Base-by-base conservation (phyloP, 768 basidiomycete species). In the Collybiopsis confluens region DNA sequence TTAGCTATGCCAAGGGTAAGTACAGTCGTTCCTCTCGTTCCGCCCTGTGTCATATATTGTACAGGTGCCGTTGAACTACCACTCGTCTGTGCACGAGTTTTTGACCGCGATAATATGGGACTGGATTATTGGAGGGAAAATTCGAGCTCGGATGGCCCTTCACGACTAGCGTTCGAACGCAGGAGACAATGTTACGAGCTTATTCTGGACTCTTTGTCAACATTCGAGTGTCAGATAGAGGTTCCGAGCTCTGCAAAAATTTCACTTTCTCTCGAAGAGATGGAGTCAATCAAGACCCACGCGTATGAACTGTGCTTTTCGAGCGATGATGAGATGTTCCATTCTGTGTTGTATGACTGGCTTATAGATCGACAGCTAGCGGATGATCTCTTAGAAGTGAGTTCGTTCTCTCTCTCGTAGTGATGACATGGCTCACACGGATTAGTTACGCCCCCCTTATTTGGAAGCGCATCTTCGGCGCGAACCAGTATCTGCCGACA, bases 261-360 rank as follows among this genome's bases (percentile, higher is more conserved):
- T 48, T 54, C 67, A n/a, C 57, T 60, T 20, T 57, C 70, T 26
- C 54, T 63, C 48, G 79, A 79, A 33, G 82, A 86, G 45, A 78
- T 81, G 6, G 89, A 92, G 57, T 74, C 81, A 11, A 82, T 90
- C n/a, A 81, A 90, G 49, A 80, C 78, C 45, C 87, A 90, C 63
- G 93, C 94, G 0, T 97, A 94, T 65, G 85, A 88, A 33, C 77
- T 94, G 54, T 91, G 92, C 1, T 87, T 98, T 54, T 74, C 82
- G 5, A 86, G 86, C 61, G 81, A 88, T 28, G 97, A 98, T 66
- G 87, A 93, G 61, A 82, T 95, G 72, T 98, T 98, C 72, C 94
- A 98, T 69, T 92, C 88, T 28, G 86, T 85, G 16, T 67, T 99
- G 55, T 99, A 99, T 63, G 92, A 97, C 61, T 98, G 97, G 97